Evolutionary conservation across 768 basidiomycete genomes (phyloP), one percentile per base, ranked within the genome.

Genomic region (Erythrobasidium yunnanense): DNA sequence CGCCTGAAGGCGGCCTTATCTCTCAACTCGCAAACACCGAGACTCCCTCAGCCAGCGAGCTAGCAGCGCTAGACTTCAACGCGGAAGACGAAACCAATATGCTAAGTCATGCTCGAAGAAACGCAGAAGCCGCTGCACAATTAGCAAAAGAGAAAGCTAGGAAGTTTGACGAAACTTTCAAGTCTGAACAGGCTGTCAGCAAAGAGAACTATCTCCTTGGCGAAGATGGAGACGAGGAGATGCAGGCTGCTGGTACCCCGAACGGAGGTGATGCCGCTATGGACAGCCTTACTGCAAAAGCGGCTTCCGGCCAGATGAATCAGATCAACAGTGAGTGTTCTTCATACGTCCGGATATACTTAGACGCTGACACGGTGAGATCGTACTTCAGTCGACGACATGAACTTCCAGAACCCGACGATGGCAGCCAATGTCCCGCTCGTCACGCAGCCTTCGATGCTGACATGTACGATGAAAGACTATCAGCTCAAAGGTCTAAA

Each of bases 321-420:
- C 68, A 20, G 65, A 66, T 63, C 29, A 69, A 68, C 30, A 62
- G 70, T 52, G 63, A 73, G 66, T 49, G 58, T 45, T 38, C 47
- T 35, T 33, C 46, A 27, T 32, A 6, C 23, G 22, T n/a, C n/a
- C n/a, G n/a, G n/a, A n/a, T n/a, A 23, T 42, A 18, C 1, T 35
- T 33, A 50, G 4, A 35, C 4, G 20, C 46, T 51, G 2, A 27
- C 34, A 15, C 4, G 8, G 18, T 20, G 3, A 20, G 7, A 27
- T 32, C 15, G 55, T 33, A 20, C 30, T 13, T 20, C 55, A 91
- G 90, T 93, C 71, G 91, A 93, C 73, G 93, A 97, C 74, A 84
- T 99, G 38, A 96, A 99, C 78, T 97, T 99, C 84, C 92, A 96
- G 78, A 97, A 99, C 73, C 95, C 95, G 6, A 88, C 89, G 17